Percentiles rank a stretch among this genome's conserved stretches.
Conservation (phyloP, 2,329 filamentous ascomycete genomes). For the Hypomyces perniciosus region DNA sequence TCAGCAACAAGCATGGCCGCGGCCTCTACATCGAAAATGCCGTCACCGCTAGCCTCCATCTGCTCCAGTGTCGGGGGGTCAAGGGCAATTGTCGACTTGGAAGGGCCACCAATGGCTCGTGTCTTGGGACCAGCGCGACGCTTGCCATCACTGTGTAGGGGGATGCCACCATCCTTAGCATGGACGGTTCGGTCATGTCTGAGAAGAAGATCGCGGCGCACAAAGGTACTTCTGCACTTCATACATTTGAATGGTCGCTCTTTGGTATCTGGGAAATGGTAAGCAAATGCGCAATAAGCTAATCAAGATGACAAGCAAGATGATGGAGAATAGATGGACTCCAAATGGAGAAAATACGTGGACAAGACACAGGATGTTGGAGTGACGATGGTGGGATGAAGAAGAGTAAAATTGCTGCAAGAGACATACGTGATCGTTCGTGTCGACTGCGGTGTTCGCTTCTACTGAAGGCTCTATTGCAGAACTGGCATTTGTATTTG, state of each 20-base stretch:
- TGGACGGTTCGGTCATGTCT: constrained; percentile 98
- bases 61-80: constrained; percentile 86
- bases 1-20: constrained; percentile 98
- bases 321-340: neutral
- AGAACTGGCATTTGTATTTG: constrained; percentile 99
- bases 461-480: constrained; percentile 92
- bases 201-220: constrained; percentile 90
- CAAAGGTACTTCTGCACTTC: constrained; percentile 98
- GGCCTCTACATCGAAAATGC: constrained; percentile 91
- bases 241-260: constrained; percentile 97
- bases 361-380: neutral
- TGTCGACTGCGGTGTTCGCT: constrained; percentile 96
- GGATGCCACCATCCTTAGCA: constrained; percentile 92
- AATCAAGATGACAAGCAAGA: neutral
- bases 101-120: constrained; percentile 54
- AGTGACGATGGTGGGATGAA: constrained; percentile 21
- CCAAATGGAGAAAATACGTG: neutral
- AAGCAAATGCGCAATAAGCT: neutral
- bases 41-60: constrained; percentile 84
- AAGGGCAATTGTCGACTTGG: constrained; percentile 71
- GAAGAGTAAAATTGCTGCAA: constrained; percentile 5
- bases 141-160: constrained; percentile 90
- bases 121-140: constrained; percentile 69
- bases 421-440: constrained; percentile 89
- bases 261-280: constrained; percentile 70